Conservation (phyloP, 78 protist species). For the Polysphondylium violaceum region DNA sequence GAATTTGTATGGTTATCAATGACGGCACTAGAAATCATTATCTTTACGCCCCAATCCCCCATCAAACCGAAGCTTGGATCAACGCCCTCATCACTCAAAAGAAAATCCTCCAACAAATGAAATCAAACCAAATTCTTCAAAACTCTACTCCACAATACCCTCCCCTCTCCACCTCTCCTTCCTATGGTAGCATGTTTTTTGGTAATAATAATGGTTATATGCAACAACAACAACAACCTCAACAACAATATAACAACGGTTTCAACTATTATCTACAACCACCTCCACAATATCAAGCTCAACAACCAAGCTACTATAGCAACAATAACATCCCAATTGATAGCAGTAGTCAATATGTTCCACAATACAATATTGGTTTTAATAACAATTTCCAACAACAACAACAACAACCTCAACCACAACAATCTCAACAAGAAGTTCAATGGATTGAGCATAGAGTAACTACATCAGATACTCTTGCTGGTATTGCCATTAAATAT, state of each 20-base stretch:
- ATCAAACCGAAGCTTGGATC: conserved; percentile 79
- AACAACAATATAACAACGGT: conserved; percentile 14
- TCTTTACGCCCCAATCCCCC: conserved; percentile 30
- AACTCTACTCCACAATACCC: conserved; percentile 31
- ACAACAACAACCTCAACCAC: conserved; percentile 2
- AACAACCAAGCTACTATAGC: not conserved
- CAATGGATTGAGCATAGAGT: conserved; percentile 78
- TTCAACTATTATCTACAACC: too few species aligned
- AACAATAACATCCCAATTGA: conserved; percentile 23
- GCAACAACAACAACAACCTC: conserved; percentile 11
- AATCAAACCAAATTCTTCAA: conserved; percentile 11
- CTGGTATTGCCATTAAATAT: conserved; percentile 71
- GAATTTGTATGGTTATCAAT: conserved; percentile 59
- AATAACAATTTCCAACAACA: conserved; percentile 10
- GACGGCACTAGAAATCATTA: conserved; percentile 63
- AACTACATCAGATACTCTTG: conserved; percentile 46
- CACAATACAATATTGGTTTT: not conserved
- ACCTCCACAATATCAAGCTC: not conserved
- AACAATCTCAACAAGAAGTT: not conserved
- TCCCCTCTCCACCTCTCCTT: conserved; percentile 27
- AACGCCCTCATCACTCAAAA: conserved; percentile 62
- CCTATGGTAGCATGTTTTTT: not conserved
- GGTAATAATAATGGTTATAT: not conserved
- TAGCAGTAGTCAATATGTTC: not conserved
- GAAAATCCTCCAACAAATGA: conserved; percentile 39